Evolutionary conservation across 129 eudicot genomes (phyloP).

Genomic region (Flaveria linearis): DNA sequence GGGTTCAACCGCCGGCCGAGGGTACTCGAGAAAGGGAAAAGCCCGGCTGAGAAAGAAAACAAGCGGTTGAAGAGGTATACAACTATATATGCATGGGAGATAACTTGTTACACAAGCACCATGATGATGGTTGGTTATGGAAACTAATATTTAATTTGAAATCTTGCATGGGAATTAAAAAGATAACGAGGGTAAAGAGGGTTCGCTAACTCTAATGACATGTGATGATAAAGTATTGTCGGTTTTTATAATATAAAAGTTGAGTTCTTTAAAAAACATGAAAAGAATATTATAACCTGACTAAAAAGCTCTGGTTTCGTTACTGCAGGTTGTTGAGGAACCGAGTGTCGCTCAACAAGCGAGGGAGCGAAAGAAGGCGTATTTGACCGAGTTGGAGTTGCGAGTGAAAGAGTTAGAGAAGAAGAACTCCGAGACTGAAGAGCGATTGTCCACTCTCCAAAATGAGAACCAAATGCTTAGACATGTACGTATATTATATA

Average conservation of each 20-base stretch:
- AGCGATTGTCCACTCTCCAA: conserved; percentile 86
- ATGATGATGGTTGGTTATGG: neutral
- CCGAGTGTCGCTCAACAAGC: conserved; percentile 99
- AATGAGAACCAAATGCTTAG: conserved; percentile 98
- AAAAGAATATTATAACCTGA: too few species aligned
- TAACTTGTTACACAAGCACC: neutral
- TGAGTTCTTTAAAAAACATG: too few species aligned
- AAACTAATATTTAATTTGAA: neutral
- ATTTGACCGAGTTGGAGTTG: conserved; percentile 72
- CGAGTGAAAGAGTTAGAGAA: conserved; percentile 88
- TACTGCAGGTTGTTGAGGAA: conserved; percentile 72
- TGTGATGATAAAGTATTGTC: neutral
- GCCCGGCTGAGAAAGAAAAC: conserved; percentile 91
- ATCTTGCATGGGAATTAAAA: neutral
- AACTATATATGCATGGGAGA: neutral
- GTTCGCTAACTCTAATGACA: too few species aligned
- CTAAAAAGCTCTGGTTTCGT: too few species aligned
- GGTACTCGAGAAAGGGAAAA: conserved; percentile 71
- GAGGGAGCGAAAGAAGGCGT: conserved; percentile 96
- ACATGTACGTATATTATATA: conserved; percentile 49
- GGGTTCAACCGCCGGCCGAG: conserved; percentile 54
- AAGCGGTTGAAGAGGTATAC: conserved; percentile 82
- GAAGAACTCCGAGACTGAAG: conserved; percentile 86
- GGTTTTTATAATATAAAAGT: too few species aligned
- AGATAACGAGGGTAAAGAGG: too few species aligned